Evolutionary conservation across 1,139 yeast genomes (phyloP).

Genomic region (Yamadazyma oceani): DNA sequence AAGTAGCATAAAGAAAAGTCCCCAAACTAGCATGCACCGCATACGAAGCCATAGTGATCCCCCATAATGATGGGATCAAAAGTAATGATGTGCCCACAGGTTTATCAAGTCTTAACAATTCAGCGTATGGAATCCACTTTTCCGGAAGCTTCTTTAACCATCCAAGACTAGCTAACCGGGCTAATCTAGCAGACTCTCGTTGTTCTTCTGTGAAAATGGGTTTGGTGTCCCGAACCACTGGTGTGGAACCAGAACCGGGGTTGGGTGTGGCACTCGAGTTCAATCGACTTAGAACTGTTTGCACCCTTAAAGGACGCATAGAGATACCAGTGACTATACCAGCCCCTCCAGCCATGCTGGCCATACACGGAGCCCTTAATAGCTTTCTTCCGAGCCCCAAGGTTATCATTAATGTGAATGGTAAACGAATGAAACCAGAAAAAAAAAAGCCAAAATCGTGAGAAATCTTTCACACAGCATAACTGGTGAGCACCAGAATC

Average conservation of each 20-base stretch:
- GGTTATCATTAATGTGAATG: not conserved
- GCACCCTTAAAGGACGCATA: not conserved
- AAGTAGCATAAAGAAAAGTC: slow-evolving; percentile 49
- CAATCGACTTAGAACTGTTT: not conserved
- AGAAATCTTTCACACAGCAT: too few relatives aligned
- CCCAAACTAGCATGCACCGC: slow-evolving; percentile 66
- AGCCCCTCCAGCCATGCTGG: too few relatives aligned
- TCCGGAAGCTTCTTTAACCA: slow-evolving; percentile 65
- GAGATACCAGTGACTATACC: too few relatives aligned
- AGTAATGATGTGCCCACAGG: slow-evolving; percentile 91
- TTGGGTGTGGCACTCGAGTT: too few relatives aligned
- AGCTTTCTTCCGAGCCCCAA: too few relatives aligned
- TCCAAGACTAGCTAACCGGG: slow-evolving; percentile 60
- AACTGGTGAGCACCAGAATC: too few relatives aligned
- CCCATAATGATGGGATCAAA: slow-evolving; percentile 78
- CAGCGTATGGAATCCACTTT: slow-evolving; percentile 84
- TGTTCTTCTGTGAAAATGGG: slow-evolving; percentile 49
- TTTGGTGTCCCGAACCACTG: not conserved
- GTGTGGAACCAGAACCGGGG: not conserved
- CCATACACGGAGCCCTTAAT: too few relatives aligned
- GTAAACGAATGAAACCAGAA: not conserved
- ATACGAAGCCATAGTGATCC: slow-evolving; percentile 83
- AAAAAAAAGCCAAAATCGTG: too few relatives aligned
- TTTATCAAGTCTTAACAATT: slow-evolving; percentile 84
- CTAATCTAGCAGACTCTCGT: slow-evolving; percentile 53